Percentiles rank a stretch among this genome's conserved stretches.
Conservation (phyloP, 441 rosid genomes). For the Erodium trifolium region DNA sequence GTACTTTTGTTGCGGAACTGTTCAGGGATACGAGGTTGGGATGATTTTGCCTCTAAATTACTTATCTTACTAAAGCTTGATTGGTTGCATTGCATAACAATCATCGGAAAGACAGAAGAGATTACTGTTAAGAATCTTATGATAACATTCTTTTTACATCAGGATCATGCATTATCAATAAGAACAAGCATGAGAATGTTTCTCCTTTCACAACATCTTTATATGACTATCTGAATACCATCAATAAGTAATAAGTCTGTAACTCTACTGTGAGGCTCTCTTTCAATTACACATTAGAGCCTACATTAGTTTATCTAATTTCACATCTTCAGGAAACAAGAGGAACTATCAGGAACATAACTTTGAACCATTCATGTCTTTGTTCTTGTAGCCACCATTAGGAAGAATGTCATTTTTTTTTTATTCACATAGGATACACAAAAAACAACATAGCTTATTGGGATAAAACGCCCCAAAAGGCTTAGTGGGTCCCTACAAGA, state of each 20-base stretch:
- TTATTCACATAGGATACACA: conserved; percentile 1
- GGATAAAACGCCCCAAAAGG: not conserved
- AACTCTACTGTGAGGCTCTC: too few relatives aligned
- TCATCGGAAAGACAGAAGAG: not conserved
- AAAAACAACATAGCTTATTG: too few relatives aligned
- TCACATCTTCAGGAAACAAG: not conserved
- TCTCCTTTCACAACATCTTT: not conserved
- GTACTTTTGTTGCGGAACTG: not conserved
- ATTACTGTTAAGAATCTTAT: not conserved
- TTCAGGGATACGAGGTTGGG: not conserved
- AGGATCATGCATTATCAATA: not conserved
- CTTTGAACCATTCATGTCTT: not conserved
- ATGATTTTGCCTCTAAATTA: not conserved
- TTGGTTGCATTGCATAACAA: not conserved
- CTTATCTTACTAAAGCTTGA: not conserved
- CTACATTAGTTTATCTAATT: not conserved
- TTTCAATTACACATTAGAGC: not conserved
- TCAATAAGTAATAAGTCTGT: not conserved
- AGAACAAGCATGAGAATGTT: not conserved
- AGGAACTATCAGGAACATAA: not conserved
- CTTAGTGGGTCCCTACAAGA: not conserved
- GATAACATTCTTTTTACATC: not conserved
- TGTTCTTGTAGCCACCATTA: not conserved
- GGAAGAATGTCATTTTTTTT: not conserved
- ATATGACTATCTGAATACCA: not conserved